Evolutionary conservation across 108 stramenopile genomes (phyloP).

Genomic region (Nitzschia sp.): DNA sequence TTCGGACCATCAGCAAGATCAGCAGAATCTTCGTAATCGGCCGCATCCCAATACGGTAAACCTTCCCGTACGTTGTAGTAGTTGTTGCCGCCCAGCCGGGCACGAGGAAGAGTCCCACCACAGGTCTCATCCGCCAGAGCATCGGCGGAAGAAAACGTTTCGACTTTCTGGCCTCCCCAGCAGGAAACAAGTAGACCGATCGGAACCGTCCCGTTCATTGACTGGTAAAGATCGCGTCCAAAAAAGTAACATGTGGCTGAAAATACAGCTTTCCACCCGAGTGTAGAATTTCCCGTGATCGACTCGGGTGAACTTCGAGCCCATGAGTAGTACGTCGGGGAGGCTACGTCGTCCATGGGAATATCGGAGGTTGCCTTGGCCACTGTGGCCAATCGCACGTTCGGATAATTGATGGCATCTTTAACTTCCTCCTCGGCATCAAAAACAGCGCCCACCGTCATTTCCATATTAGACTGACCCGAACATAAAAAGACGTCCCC

Average conservation of each 20-base stretch:
- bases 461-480: slow-evolving; percentile 40
- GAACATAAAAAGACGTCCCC: slow-evolving; percentile 42
- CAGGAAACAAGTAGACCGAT: slow-evolving; percentile 28
- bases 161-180: slow-evolving; percentile 33
- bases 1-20: neutral
- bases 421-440: slow-evolving; percentile 19
- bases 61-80: neutral
- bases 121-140: slow-evolving; percentile 23
- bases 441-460: slow-evolving; percentile 4
- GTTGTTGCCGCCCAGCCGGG: neutral
- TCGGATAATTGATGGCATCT: slow-evolving; percentile 35
- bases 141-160: slow-evolving; percentile 23
- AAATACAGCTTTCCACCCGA: neutral
- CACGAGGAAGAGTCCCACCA: slow-evolving; percentile 11
- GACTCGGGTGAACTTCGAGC: slow-evolving; percentile 13
- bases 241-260: slow-evolving; percentile 37
- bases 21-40: neutral
- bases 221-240: slow-evolving; percentile 19
- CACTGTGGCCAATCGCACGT: slow-evolving; percentile 30
- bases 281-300: neutral
- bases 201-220: slow-evolving; percentile 22
- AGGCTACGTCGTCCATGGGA: slow-evolving; percentile 6
- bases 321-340: slow-evolving; percentile 18
- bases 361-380: neutral
- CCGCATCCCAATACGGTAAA: neutral